Base-by-base conservation (phyloP, 78 protist genomes). In the Anaeramoeba flamelloides region DNA sequence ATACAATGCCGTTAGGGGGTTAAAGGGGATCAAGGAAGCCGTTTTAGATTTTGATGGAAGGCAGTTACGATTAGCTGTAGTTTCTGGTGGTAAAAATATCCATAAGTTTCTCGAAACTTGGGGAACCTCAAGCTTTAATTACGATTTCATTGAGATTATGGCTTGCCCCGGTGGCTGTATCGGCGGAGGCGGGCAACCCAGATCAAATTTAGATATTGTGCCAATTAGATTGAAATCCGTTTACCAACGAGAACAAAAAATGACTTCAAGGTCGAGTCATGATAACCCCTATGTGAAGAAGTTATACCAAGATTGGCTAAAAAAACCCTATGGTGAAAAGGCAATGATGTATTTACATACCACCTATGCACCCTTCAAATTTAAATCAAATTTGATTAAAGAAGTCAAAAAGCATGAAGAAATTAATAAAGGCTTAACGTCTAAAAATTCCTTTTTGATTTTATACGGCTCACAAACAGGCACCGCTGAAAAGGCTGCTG, bases 121-220 rank as follows among this genome's bases (percentile, higher is more conserved):
- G 30, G 82, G 79, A 17, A 39, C 37, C 2, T 17, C 34, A 31
- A 4, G 1, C 3, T 3, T 17, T 1, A 40, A 76, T 74, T 40
- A 26, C 53, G 77, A 86, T 79, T 81, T 86, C 77, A 69, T 86
- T 2, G 87, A 84, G 32, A 79, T 86, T 32, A 86, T 86, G 88
- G 82, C 83, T 39, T 86, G 88, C 81, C 77, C 77, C 38, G 76
- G 78, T 12, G 88, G 88, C 38, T 86, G 88, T 75, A 76, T 86
- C 69, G 65, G 80, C 1, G 88, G 88, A 65, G 86, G 86, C 40
- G 88, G 88, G 26, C 77, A 39, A 32, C 65, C 77, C 30, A 0
- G 39, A 33, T 1, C 41, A 41, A 0, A 76, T 38, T 1, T 0
- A 39, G 79, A 37, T 37, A 32, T 82, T 39, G 3, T 36, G 1